Evolutionary conservation across 352 stramenopile genomes (phyloP).

Genomic region (Thalassiosira exigua): DNA sequence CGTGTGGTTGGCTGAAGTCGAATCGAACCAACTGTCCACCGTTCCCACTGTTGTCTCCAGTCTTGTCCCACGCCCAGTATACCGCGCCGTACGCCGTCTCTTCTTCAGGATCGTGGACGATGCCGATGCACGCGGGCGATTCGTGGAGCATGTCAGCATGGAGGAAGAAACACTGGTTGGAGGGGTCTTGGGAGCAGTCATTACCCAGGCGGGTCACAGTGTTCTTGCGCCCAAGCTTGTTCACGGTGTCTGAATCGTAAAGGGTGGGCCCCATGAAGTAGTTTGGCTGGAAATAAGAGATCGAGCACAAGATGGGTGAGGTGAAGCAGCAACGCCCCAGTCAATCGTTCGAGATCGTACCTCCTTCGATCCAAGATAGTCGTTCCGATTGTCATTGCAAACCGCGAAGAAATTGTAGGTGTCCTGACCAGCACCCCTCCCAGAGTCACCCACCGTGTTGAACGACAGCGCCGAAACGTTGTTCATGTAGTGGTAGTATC

Average conservation of each 20-base stretch:
- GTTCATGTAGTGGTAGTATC: conserved; percentile 71
- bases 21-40: conserved; percentile 55
- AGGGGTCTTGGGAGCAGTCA: conserved; percentile 40
- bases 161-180: conserved; percentile 64
- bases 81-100: conserved; percentile 52
- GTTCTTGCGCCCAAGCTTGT: conserved; percentile 47
- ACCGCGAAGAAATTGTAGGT: conserved; percentile 66
- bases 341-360: neutral
- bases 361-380: conserved; percentile 51
- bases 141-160: conserved; percentile 70
- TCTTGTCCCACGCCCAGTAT: conserved; percentile 58
- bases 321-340: no score
- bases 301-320: no score
- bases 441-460: conserved; percentile 53
- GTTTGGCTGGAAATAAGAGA: no score
- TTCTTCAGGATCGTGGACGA: conserved; percentile 59
- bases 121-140: conserved; percentile 54
- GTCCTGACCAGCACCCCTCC: conserved; percentile 44
- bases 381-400: conserved; percentile 63
- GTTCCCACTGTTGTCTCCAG: conserved; percentile 46
- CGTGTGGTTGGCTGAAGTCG: conserved; percentile 63
- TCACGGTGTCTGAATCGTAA: conserved; percentile 47
- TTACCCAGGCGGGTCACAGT: conserved; percentile 57
- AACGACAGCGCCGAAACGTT: conserved; percentile 60
- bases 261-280: conserved; percentile 69